These are phyloP conservation scores for Iberis amara DNA, from an alignment of 441 rosid genomes.

Conservation along the genomic window DNA sequence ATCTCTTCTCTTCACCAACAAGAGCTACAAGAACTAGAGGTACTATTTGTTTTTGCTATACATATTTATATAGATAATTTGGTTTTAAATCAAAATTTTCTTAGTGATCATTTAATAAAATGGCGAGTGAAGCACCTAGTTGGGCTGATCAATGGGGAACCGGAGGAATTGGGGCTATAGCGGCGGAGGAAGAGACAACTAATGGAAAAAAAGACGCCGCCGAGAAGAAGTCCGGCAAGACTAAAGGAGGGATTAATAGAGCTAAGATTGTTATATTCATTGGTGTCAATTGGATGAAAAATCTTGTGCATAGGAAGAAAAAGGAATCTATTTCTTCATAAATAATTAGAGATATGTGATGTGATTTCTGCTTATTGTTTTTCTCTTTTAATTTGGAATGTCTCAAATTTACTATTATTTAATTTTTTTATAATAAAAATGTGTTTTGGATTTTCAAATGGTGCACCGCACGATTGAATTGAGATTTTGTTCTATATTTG, in stretches of 20 bases:
- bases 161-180: conserved; percentile 72
- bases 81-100: not conserved
- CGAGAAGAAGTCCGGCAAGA: conserved; percentile 34
- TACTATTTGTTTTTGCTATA: not conserved
- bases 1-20: conserved; percentile 11
- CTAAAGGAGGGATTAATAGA: conserved; percentile 36
- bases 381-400: not conserved
- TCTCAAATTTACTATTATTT: conserved; percentile 1
- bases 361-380: not conserved
- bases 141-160: conserved; percentile 98
- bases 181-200: conserved; percentile 33
- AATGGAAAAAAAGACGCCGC: conserved; percentile 33
- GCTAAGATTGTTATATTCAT: conserved; percentile 38
- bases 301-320: conserved; percentile 39
- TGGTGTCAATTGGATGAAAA: conserved; percentile 66
- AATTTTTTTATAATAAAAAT: not conserved
- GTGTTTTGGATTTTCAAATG: conserved; percentile 7
- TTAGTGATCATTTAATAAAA: conserved; percentile 8
- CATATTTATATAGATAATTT: not conserved
- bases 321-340: conserved; percentile 24
- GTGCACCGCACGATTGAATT: conserved; percentile 15
- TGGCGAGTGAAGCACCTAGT: conserved; percentile 77
- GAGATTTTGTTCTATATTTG: conserved; percentile 2
- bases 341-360: not conserved
- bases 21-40: conserved; percentile 25